phyloP scores from a whole-genome alignment of 805 yeast species.

The Jamesozyma piceae region DNA sequence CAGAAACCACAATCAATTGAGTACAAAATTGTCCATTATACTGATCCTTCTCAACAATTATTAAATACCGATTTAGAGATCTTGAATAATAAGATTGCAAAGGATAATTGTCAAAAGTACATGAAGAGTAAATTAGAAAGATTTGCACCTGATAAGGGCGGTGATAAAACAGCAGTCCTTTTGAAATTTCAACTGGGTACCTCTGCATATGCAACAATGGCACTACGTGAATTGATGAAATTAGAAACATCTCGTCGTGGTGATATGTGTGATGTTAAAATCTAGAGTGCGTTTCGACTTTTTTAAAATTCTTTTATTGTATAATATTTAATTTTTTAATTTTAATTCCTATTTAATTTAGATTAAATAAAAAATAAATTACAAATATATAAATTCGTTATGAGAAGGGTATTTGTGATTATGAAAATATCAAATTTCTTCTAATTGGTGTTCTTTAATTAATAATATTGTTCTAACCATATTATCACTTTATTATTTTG shows the following conservation, averaged over 20 bases:
- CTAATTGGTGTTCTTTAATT: background rate
- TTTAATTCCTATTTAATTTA: background rate
- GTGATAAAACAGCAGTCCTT: slow-evolving; percentile 56
- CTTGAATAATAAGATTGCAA: slow-evolving; percentile 31
- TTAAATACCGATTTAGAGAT: slow-evolving; percentile 71
- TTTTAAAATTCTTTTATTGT: background rate
- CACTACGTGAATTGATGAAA: slow-evolving; percentile 81
- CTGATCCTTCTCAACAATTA: slow-evolving; percentile 56
- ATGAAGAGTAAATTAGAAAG: slow-evolving; percentile 27
- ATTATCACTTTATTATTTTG: background rate
- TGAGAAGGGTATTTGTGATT: too few species aligned
- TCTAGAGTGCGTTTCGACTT: background rate
- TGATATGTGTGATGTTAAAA: slow-evolving; percentile 37
- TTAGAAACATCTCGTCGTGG: slow-evolving; percentile 55
- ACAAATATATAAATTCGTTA: too few species aligned
- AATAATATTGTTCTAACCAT: background rate
- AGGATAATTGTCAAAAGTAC: slow-evolving; percentile 25
- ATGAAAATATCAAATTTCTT: too few species aligned
- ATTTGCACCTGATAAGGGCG: slow-evolving; percentile 32
- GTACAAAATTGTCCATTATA: slow-evolving; percentile 53
- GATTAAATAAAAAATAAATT: background rate
- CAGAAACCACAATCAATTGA: slow-evolving; percentile 56
- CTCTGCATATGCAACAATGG: slow-evolving; percentile 96
- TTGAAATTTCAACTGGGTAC: slow-evolving; percentile 70
- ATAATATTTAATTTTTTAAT: background rate